Evolutionary conservation across 75 land plant genomes (phyloP), one percentile per base, ranked within the genome.

Genomic region (Isoetes taiwanensis): DNA sequence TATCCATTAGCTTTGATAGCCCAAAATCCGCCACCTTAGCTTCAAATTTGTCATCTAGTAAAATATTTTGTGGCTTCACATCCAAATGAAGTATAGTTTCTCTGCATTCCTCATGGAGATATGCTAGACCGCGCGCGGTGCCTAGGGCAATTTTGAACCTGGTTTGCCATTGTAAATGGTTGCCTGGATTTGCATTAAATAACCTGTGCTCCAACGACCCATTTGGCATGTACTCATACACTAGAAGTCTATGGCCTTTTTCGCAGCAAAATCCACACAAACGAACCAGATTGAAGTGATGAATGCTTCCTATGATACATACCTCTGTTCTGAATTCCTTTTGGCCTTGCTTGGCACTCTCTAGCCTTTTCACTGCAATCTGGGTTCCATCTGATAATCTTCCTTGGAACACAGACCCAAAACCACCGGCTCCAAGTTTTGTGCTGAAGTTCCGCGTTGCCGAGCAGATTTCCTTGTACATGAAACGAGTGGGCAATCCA

Each of bases 261-360:
- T 80, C 80, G 19, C 70, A 55, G 40, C 82, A 80, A 39, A 68
- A 80, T 5, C 80, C 82, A 71, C 72, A 64, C 9, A 80, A 23
- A 1, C 68, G 50, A 9, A 80, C 69, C 34, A 80, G 35, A 39
- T 80, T 80, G 4, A 72, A 57, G 46, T 80, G 82, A 32, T 76
- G 82, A 56, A 76, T 72, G 27, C 76, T 52, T 14, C 74, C 72
- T 25, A 80, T 76, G 48, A 68, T 76, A 3, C 65, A 68, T 2
- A 80, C 72, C 70, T 80, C 80, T 0, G 76, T 73, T 70, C 72
- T 72, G 43, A 80, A 80, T 41, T 79, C 72, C 0, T 50, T 32
- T 20, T 79, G 75, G 0, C 76, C 72, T 46, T 46, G 8, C 64
- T 65, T 0, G 50, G 20, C 0, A 57, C 43, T 57, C n/a, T 76